Evolutionary conservation across 495 filamentous ascomycete genomes (phyloP), one percentile per base, ranked within the genome.

Genomic region (Talaromyces wortmannii): DNA sequence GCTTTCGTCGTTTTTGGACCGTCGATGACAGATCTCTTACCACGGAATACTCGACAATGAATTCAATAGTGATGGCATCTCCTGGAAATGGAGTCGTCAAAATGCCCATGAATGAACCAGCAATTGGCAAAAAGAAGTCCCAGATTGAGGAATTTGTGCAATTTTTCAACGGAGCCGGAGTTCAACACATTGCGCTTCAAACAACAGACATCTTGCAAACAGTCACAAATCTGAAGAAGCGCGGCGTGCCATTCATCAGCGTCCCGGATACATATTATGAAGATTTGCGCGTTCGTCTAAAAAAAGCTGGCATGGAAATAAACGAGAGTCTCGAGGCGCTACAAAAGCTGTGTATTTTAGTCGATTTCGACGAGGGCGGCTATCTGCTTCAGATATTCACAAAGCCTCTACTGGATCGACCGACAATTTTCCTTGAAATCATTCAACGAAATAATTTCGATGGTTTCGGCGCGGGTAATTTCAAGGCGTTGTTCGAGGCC

Each of bases 391-490:
- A 89, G 72, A 77, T 92, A 17, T 92, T 92, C 66, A 88, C 89
- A 13, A 89, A 89, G 75, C 90, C 87, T 52, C 60, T 95, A 47
- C 82, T 91, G 73, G 90, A 94, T 66, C 77, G 89, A 4, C 91
- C 90, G 15, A 94, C 90, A 4, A 87, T 92, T 13, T 92, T 94
- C 65, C 72, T 92, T 40, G 89, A 95, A 77, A 85, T 92, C 55
- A 92, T 95, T 59, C 86, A 92, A 67, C 73, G 88, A 18, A 79
- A 86, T 55, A 79, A 86, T 43, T 94, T 94, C 67, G 79, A 85
- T 46, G 89, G 90, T 0, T 94, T 95, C 62, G 89, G 90, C 7
- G 90, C 89, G 0, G 90, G 89, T 6, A 92, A 94, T 64, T 92
- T 92, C 67, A 92, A 88, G 79, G 81, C 60, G 23, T 59, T 92